Conservation (phyloP, 768 basidiomycete genomes). For the Hericium alpestre region DNA sequence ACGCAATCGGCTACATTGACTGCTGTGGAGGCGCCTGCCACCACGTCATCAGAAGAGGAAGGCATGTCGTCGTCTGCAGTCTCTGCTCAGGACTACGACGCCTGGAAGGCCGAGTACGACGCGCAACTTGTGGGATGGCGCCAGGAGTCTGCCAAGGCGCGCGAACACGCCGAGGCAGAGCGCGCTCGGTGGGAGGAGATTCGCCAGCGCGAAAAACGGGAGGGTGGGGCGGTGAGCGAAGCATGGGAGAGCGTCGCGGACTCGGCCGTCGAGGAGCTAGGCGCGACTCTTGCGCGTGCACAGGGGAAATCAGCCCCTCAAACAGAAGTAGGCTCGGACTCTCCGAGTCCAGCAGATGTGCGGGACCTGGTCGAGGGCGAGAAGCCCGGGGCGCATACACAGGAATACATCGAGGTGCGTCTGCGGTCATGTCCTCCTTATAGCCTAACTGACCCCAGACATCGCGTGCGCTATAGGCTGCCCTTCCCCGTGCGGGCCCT, state of each 20-base stretch:
- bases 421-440: neutral
- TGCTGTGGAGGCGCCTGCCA: neutral
- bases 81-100: slow-evolving; percentile 25
- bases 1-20: neutral
- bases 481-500: neutral
- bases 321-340: slow-evolving; percentile 9
- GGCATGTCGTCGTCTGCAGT: slow-evolving; percentile 5
- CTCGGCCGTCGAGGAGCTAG: slow-evolving; percentile 5
- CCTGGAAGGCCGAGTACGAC: slow-evolving; percentile 63
- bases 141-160: slow-evolving; percentile 57
- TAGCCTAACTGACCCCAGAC: neutral
- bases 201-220: slow-evolving; percentile 38
- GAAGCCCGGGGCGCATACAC: slow-evolving; percentile 13
- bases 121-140: slow-evolving; percentile 62
- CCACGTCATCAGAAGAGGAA: neutral
- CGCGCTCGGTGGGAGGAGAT: slow-evolving; percentile 64
- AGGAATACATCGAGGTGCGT: slow-evolving; percentile 22
- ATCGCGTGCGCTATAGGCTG: slow-evolving; percentile 6
- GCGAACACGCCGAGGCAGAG: slow-evolving; percentile 65
- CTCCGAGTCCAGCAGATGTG: slow-evolving; percentile 30
- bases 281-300: slow-evolving; percentile 6
- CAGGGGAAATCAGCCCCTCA: slow-evolving; percentile 4
- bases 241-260: slow-evolving; percentile 24
- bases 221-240: slow-evolving; percentile 15
- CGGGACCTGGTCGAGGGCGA: slow-evolving; percentile 32